Conservation (phyloP, 108 stramenopile genomes). For the Skeletonema menzelii region DNA sequence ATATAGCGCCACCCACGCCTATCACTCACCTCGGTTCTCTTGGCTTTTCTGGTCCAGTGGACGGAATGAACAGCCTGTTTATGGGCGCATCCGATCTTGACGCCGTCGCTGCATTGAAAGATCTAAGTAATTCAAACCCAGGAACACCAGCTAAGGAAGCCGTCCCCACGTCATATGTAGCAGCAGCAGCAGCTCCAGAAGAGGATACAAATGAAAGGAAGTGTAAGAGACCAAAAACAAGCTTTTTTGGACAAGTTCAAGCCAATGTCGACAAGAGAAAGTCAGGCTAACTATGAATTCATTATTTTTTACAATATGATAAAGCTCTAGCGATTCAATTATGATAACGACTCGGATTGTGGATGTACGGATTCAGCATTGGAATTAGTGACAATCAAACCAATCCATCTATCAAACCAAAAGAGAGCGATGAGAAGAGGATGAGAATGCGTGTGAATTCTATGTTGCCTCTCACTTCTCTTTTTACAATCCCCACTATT, state of each 20-base stretch:
- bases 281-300: neutral
- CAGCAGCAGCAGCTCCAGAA: neutral
- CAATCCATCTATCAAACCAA: no score
- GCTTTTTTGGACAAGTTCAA: conserved; percentile 24
- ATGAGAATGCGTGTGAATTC: no score
- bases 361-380: no score
- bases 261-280: conserved; percentile 21
- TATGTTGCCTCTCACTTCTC: no score
- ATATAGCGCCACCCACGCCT: conserved; percentile 25
- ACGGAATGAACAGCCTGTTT: conserved; percentile 37
- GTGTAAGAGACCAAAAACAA: conserved; percentile 8
- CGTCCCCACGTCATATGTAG: no score
- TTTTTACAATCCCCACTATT: no score
- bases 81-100: conserved; percentile 42
- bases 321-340: neutral
- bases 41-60: conserved; percentile 36
- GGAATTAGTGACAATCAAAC: no score
- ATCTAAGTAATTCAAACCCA: conserved; percentile 42
- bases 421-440: no score
- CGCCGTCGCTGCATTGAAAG: conserved; percentile 39
- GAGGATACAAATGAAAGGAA: neutral
- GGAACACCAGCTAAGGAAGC: conserved; percentile 23
- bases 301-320: neutral
- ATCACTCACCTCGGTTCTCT: conserved; percentile 25
- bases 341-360: neutral